These are phyloP conservation scores for Hyaloscypha bicolor DNA, from an alignment of 495 filamentous ascomycete genomes.

Conservation along the genomic window DNA sequence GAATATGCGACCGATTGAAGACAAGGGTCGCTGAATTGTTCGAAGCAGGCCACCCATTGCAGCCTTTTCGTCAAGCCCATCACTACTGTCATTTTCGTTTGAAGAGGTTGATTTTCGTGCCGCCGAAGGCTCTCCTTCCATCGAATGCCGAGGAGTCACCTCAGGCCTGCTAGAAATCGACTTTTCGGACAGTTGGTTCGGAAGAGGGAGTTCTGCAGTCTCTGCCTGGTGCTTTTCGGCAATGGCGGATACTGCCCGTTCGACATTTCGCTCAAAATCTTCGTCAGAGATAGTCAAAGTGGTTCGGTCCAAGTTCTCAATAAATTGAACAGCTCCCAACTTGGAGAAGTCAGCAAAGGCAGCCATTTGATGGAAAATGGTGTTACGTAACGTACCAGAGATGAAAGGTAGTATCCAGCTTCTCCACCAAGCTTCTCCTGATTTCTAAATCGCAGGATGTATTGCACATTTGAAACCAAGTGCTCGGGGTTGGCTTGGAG, in stretches of 20 bases:
- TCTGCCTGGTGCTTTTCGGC: slow-evolving; percentile 76
- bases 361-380: slow-evolving; percentile 18
- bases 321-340: slow-evolving; percentile 96
- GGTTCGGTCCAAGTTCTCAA: slow-evolving; percentile 93
- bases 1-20: slow-evolving; percentile 97
- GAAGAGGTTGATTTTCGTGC: slow-evolving; percentile 44
- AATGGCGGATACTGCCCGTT: slow-evolving; percentile 94
- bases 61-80: slow-evolving; percentile 65
- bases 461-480: slow-evolving; percentile 96
- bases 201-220: slow-evolving; percentile 37
- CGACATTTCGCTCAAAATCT: slow-evolving; percentile 93
- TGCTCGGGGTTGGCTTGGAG: slow-evolving; percentile 93
- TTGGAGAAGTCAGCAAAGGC: slow-evolving; percentile 36
- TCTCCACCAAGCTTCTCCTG: slow-evolving; percentile 96
- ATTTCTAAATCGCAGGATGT: slow-evolving; percentile 94
- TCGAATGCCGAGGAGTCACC: slow-evolving; percentile 55
- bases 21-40: slow-evolving; percentile 88
- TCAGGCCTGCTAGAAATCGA: slow-evolving; percentile 55
- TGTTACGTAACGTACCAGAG: slow-evolving; percentile 64
- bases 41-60: slow-evolving; percentile 86
- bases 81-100: slow-evolving; percentile 50
- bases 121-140: slow-evolving; percentile 56
- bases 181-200: slow-evolving; percentile 61
- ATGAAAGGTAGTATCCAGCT: slow-evolving; percentile 96
- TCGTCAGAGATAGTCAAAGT: slow-evolving; percentile 90